phyloP scores from a whole-genome alignment of 179 eudicot species.

The Monotropa hypopitys region DNA sequence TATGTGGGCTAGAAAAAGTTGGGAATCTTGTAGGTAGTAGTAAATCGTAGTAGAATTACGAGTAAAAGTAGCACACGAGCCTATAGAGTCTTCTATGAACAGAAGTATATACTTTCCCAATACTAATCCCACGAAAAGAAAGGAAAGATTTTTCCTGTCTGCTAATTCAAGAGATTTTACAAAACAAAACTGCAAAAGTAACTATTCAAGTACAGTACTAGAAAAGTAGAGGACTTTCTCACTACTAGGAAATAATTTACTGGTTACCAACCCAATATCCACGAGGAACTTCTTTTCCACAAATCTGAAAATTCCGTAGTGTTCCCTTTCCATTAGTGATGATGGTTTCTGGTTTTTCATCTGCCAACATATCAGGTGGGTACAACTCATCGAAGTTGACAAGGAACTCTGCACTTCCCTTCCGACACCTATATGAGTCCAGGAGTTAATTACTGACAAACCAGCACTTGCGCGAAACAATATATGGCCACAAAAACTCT shows the following conservation, averaged over 20 bases:
- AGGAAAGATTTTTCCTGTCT: neutral
- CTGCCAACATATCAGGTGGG: conserved; percentile 36
- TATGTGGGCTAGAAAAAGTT: neutral
- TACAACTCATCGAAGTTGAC: conserved; percentile 69
- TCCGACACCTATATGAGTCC: conserved; percentile 58
- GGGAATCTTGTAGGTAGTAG: neutral
- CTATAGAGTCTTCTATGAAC: neutral
- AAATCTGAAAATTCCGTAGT: conserved; percentile 44
- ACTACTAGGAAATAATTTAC: neutral
- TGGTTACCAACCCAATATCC: conserved; percentile 75
- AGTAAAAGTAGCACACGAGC: neutral
- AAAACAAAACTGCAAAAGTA: neutral
- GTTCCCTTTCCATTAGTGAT: conserved; percentile 28
- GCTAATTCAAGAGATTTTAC: neutral
- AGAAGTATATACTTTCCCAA: neutral
- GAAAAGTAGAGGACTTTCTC: neutral
- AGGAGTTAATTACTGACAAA: conserved; percentile 6
- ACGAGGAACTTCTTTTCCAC: conserved; percentile 93
- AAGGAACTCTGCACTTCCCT: conserved; percentile 88
- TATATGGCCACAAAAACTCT: neutral
- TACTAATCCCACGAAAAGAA: neutral
- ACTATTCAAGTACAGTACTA: neutral
- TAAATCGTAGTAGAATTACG: neutral
- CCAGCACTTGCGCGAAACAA: neutral
- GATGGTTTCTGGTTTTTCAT: conserved; percentile 25